Conservation (phyloP, 768 basidiomycete genomes). For the Dacryopinax spathularia region DNA sequence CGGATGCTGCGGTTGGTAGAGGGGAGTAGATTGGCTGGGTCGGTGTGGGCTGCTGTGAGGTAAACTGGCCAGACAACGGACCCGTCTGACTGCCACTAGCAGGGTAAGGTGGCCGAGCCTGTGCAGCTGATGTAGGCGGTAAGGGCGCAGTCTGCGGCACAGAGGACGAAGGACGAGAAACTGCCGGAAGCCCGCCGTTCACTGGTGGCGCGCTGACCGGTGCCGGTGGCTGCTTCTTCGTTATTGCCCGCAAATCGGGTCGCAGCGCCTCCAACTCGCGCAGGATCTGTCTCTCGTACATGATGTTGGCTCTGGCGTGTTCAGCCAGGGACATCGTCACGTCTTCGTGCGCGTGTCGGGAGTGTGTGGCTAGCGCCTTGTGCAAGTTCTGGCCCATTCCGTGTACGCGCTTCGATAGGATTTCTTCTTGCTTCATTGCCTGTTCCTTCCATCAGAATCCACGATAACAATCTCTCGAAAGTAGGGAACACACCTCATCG, state of each 20-base stretch:
- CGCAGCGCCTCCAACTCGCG: conserved; percentile 76
- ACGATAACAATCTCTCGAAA: not conserved
- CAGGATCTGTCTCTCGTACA: conserved; percentile 81
- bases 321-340: conserved; percentile 80
- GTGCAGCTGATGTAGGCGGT: conserved; percentile 12
- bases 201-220: conserved; percentile 27
- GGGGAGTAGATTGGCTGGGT: conserved; percentile 1
- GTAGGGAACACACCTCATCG: conserved; percentile 52
- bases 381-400: conserved; percentile 93
- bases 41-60: not conserved
- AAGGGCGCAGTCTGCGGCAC: conserved; percentile 23
- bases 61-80: not conserved
- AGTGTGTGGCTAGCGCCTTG: conserved; percentile 69
- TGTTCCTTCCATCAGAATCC: conserved; percentile 27
- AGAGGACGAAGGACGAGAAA: conserved; percentile 45
- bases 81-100: conserved; percentile 4
- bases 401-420: conserved; percentile 68
- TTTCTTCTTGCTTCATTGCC: conserved; percentile 83
- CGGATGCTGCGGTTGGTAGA: not conserved
- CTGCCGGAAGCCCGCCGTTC: conserved; percentile 47
- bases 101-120: conserved; percentile 5
- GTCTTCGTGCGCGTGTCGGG: conserved; percentile 78
- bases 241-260: conserved; percentile 43
- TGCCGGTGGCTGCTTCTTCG: conserved; percentile 36
- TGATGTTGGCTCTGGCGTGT: conserved; percentile 78